These are phyloP conservation scores for Ogataea populi-albae DNA, from an alignment of 805 yeast genomes.

Conservation along the genomic window DNA sequence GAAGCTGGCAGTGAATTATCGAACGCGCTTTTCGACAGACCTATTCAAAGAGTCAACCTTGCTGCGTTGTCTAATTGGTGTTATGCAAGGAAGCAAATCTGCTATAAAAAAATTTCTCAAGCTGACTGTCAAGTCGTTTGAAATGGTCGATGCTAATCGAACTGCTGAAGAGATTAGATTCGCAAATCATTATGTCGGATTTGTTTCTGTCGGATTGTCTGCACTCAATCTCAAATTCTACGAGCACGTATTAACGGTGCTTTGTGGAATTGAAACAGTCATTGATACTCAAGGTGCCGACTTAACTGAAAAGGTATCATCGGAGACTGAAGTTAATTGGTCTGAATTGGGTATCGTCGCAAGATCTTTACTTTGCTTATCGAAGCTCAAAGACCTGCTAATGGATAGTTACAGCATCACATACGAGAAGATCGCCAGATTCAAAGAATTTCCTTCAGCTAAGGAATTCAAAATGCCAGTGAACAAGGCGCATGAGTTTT, in stretches of 20 bases:
- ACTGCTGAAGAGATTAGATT: conserved; percentile 8
- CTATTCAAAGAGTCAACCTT: conserved; percentile 33
- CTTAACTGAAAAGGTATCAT: conserved; percentile 26
- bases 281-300: conserved; percentile 42
- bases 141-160: conserved; percentile 19
- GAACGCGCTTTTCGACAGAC: conserved; percentile 27
- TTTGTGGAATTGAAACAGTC: conserved; percentile 43
- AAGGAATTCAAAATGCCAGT: conserved; percentile 19
- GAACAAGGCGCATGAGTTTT: conserved; percentile 10
- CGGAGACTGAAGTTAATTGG: conserved; percentile 5
- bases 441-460: conserved; percentile 16
- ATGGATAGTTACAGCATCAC: conserved; percentile 20
- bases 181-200: conserved; percentile 31
- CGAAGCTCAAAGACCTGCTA: conserved; percentile 14
- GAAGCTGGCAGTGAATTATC: conserved; percentile 48
- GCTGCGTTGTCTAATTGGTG: conserved; percentile 39
- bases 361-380: conserved; percentile 16
- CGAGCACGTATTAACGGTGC: conserved; percentile 51
- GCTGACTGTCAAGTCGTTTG: conserved; percentile 33
- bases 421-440: conserved; percentile 20
- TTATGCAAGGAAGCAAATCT: conserved; percentile 39
- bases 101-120: conserved; percentile 42
- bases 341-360: conserved; percentile 12
- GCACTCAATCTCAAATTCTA: conserved; percentile 37
- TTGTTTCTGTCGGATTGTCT: conserved; percentile 39